Evolutionary conservation across 306 rosid genomes (phyloP), one percentile per base, ranked within the genome.

Genomic region (Trifolium fragiferum): DNA sequence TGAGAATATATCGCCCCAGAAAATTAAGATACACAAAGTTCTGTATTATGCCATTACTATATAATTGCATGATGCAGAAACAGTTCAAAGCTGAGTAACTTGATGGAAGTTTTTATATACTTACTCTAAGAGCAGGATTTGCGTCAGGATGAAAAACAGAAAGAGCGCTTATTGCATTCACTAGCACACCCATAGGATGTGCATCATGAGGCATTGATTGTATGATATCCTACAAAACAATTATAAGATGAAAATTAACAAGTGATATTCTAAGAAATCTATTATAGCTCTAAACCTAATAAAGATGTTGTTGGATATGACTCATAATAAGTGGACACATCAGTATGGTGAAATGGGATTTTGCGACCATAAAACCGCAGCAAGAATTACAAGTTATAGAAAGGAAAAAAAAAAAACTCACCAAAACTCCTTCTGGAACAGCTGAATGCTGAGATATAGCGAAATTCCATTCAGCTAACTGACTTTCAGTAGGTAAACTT

Each of bases 151-250:
- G 97, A 76, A 81, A 90, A 73, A 89, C 82, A 13, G 97, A 92
- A 66, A 92, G 90, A 38, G 96, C 90, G 63, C 97, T 88, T 83
- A 92, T 82, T 30, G 97, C 89, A 78, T 90, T 90, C 55, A 88
- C 92, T 78, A 92, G 96, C 43, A 90, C 89, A 19, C 97, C 97
- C 97, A 92, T 92, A 12, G 97, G 97, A 87, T 92, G 97, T 66
- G 97, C 96, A 89, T 92, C 97, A 76, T 92, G 97, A 75, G 97
- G 96, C 95, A 92, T 92, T 75, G 93, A 68, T 53, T 92, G 93
- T 76, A 92, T 92, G 55, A 92, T 84, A 74, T 92, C 92, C 97
- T 92, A 83, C 75, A 81, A 70, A 68, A 72, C 35, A 74, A 84
- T 78, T 70, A 10, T 16, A 37, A 15, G 18, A 35, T 37, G 49